phyloP scores from a whole-genome alignment of 2,329 filamentous ascomycete genomes.

The Hymenoscyphus salicellus region DNA sequence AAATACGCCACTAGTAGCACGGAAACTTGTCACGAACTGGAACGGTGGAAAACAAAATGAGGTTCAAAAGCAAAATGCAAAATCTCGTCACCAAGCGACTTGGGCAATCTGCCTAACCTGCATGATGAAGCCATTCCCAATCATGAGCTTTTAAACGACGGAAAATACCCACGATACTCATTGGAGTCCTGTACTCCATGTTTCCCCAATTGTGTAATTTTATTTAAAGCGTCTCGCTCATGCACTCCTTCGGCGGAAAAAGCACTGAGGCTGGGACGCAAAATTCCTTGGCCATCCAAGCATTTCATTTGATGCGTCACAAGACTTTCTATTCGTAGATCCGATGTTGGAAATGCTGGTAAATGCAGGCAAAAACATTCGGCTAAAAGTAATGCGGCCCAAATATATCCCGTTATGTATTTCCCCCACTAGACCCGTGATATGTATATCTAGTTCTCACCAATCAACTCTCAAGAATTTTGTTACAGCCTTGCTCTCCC shows the following conservation, averaged over 20 bases:
- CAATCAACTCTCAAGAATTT: not conserved
- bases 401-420: not conserved
- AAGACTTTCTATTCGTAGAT: conserved; percentile 1
- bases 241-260: not conserved
- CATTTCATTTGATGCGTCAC: not conserved
- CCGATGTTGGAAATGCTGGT: not conserved
- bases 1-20: not conserved
- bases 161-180: not conserved
- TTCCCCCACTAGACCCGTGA: not conserved
- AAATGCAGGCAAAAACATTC: not conserved
- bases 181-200: not conserved
- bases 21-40: not conserved
- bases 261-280: not conserved
- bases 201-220: not conserved
- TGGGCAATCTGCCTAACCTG: not conserved
- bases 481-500: conserved; percentile 42
- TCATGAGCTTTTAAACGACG: not conserved
- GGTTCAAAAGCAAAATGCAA: too few relatives aligned
- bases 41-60: not conserved
- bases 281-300: not conserved
- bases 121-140: not conserved
- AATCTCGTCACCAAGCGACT: not conserved
- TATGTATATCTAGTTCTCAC: not conserved
- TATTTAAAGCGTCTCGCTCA: not conserved
- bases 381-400: not conserved